Evolutionary conservation across 331 rosid genomes (phyloP), one percentile per base, ranked within the genome.

Genomic region (Malus hybrid): DNA sequence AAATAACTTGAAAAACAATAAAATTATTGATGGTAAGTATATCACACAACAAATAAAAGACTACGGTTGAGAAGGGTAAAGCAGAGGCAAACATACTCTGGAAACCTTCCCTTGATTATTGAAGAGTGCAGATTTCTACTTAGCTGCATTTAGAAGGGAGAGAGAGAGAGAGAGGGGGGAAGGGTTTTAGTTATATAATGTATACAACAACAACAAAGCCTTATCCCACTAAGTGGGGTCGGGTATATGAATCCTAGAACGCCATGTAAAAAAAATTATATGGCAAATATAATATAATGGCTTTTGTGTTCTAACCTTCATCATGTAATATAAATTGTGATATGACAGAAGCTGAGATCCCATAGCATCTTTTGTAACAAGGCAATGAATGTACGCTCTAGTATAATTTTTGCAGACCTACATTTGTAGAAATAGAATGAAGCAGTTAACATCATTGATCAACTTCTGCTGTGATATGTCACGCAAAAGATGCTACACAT

Each of bases 261-360:
- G 24, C 24, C 24, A 24, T 24, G 24, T 24, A 24, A 24, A 50
- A 79, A 48, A 42, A 27, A 54, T 27, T 28, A 32, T 7, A 66
- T 20, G 78, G 44, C 28, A 10, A 29, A 6, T 33, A 7, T 7
- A 4, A 18, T 60, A 62, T 8, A 8, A 59, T 15, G 36, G 70
- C 70, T 65, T 18, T 69, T 57, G 73, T 28, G 65, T 57, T 24
- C 66, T 46, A 73, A 94, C 97, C 99, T 83, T 95, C 92, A 92
- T 76, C 94, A 94, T 92, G 86, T 90, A 90, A 79, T 86, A 84
- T 72, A 94, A 78, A 86, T 94, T 94, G 81, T 94, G 99, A 81
- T 86, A 94, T 36, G 99, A 91, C 55, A 94, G 84, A 80, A 94
- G 99, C 85, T 94, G 97, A 85, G 99, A 94, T 56, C 99, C 97